A percentile compares a stretch with the other conserved stretches of the same genome.
Conservation (phyloP, 352 stramenopile species). For the Hyaloperonospora arabidopsidis region DNA sequence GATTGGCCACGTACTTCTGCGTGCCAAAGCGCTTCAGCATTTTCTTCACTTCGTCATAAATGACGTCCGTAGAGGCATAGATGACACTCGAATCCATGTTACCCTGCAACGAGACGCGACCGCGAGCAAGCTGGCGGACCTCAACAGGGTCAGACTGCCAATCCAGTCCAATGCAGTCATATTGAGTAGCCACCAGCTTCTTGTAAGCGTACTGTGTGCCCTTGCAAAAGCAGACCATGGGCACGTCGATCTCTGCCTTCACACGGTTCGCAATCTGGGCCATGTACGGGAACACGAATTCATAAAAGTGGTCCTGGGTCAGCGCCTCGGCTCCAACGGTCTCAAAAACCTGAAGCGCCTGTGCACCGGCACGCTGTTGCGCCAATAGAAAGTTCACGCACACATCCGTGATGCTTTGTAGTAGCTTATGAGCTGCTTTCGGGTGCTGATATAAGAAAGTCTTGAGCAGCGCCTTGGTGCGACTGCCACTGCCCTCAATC, state of each 20-base stretch:
- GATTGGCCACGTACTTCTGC: slow-evolving; percentile 95
- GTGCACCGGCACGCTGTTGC: slow-evolving; percentile 89
- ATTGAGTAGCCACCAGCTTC: slow-evolving; percentile 70
- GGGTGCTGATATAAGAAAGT: slow-evolving; percentile 93
- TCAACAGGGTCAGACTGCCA: slow-evolving; percentile 90
- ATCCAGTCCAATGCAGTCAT: slow-evolving; percentile 92
- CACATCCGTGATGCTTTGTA: slow-evolving; percentile 92
- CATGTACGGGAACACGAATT: slow-evolving; percentile 91
- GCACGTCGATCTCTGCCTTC: slow-evolving; percentile 58
- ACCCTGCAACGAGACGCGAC: slow-evolving; percentile 79
- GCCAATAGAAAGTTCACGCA: slow-evolving; percentile 94
- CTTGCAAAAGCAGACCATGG: slow-evolving; percentile 83
- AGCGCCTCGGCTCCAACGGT: slow-evolving; percentile 92
- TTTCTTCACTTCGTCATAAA: slow-evolving; percentile 84
- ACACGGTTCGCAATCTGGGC: slow-evolving; percentile 71
- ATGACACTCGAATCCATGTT: slow-evolving; percentile 90
- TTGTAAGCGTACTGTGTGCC: slow-evolving; percentile 75
- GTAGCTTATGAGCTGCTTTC: slow-evolving; percentile 83
- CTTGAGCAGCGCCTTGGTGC: slow-evolving; percentile 91
- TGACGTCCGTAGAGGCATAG: slow-evolving; percentile 79
- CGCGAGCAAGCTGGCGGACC: slow-evolving; percentile 72
- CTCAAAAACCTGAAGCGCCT: slow-evolving; percentile 97
- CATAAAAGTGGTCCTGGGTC: slow-evolving; percentile 90
- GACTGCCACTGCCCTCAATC: slow-evolving; percentile 94
- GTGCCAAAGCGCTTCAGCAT: slow-evolving; percentile 93